Evolutionary conservation across 768 basidiomycete genomes (phyloP), one percentile per base, ranked within the genome.

Genomic region (Boletus huronensis): DNA sequence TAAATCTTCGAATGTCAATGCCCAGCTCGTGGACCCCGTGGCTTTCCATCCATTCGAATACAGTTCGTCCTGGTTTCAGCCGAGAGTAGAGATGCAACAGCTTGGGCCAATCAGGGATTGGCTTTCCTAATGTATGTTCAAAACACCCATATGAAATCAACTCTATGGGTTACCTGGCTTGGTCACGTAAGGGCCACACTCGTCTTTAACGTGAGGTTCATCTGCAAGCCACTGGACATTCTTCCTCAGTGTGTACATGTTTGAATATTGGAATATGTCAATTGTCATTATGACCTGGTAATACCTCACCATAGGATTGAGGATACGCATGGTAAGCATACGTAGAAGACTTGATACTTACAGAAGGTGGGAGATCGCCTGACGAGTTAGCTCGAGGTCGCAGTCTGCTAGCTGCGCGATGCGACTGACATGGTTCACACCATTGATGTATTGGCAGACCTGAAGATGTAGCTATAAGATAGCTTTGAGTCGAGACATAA

Each of bases 241-340:
- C 61, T 88, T 90, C 48, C 88, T 83, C 26, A 94, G 77, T 0
- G 93, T 93, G 67, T 99, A 99, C 86, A 96, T 93, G 70, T 98
- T 98, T 16, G 93, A 93, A 70, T 88, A 96, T 69, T 97, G 95
- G 69, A 99, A 99, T 41, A 98, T 92, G 73, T 99, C 97, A 51
- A 95, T 84, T 58, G 86, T 89, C 89, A 98, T 93, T 59, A 97
- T 85, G 39, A 95, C 93, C 74, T 97, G 93, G 68, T 98, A 98
- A 65, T 93, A 97, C 41, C 93, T 95, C 58, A n/a, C 25, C 42
- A 17, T 53, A 28, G 23, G 25, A 41, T 35, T 52, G 31, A 64
- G 59, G 5, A 38, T 51, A 43, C 40, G 35, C 36, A n/a, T 28
- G 17, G 26, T 40, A 23, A 11, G 21, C 25, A 34, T 26, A 51